A percentile compares a stretch with the other conserved stretches of the same genome.
These are phyloP conservation scores for Chrysosporium keratinophilum DNA, from an alignment of 2,329 filamentous ascomycete species.

Conservation along the genomic window DNA sequence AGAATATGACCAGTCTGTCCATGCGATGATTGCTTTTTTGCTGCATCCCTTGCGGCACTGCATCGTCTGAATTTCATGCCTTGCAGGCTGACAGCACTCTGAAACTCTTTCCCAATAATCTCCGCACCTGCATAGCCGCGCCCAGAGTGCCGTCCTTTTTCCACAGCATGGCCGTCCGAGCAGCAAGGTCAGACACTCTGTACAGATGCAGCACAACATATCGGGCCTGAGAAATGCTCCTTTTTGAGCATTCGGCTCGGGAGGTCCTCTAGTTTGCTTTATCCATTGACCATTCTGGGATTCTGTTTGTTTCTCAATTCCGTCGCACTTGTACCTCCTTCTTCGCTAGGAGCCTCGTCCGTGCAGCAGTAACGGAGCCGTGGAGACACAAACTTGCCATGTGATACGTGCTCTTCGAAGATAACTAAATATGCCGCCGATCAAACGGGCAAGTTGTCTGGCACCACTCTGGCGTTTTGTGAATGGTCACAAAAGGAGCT, in stretches of 20 bases:
- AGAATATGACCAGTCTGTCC: neutral
- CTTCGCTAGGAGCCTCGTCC: neutral
- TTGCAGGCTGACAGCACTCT: no score
- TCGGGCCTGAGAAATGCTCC: neutral
- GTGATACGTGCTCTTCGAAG: neutral
- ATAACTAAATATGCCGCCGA: neutral
- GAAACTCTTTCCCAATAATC: no score
- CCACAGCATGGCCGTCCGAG: no score
- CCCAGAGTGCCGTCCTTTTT: no score
- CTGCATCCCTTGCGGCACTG: no score
- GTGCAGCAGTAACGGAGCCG: neutral
- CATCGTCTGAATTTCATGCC: no score
- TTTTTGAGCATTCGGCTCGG: neutral
- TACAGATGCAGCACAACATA: neutral
- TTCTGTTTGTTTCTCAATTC: neutral
- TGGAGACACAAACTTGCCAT: neutral
- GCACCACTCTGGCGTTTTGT: neutral
- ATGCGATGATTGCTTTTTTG: no score
- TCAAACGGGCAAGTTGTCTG: constrained; percentile 3
- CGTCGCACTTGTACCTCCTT: constrained; percentile 5
- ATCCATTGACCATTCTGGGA: neutral
- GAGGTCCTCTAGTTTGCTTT: neutral
- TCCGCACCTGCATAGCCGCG: no score
- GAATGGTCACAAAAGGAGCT: neutral
- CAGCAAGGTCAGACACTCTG: no score